These are phyloP conservation scores for Lactarius deliciosus DNA, from an alignment of 768 basidiomycete genomes.

Conservation along the genomic window DNA sequence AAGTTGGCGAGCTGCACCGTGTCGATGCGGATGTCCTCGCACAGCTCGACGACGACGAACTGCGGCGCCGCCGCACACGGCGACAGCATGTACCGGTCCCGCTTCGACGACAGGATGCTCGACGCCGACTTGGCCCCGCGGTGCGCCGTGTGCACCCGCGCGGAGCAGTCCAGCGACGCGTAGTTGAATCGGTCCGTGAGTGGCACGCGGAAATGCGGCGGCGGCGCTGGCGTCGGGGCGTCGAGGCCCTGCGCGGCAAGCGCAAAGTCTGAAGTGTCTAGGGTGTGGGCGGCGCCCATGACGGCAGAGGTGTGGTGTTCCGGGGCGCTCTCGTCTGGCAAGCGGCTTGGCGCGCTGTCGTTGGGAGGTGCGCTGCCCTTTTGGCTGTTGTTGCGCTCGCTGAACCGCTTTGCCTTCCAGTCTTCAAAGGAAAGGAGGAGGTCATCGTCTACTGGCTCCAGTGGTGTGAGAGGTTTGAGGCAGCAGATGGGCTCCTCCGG, in stretches of 20 bases:
- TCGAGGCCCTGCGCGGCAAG: not conserved
- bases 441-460: slow-evolving; percentile 53
- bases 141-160: slow-evolving; percentile 85
- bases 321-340: slow-evolving; percentile 3
- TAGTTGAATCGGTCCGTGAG: slow-evolving; percentile 92
- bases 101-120: slow-evolving; percentile 83
- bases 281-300: not conserved
- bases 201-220: slow-evolving; percentile 70
- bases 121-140: slow-evolving; percentile 77
- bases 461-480: slow-evolving; percentile 50
- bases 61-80: slow-evolving; percentile 70
- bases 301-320: not conserved
- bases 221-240: slow-evolving; percentile 36
- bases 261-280: not conserved
- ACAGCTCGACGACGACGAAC: slow-evolving; percentile 93
- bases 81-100: slow-evolving; percentile 95
- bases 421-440: slow-evolving; percentile 81
- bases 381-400: slow-evolving; percentile 40
- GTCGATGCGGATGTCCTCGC: slow-evolving; percentile 96
- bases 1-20: slow-evolving; percentile 95
- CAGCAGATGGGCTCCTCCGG: slow-evolving; percentile 67
- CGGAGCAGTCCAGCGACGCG: slow-evolving; percentile 89
- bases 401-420: slow-evolving; percentile 73
- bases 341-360: slow-evolving; percentile 7
- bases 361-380: slow-evolving; percentile 22